A percentile compares a stretch with the other conserved stretches of the same genome.
Conservation (phyloP, 352 stramenopile species). For the Globisporangium alternatum region DNA sequence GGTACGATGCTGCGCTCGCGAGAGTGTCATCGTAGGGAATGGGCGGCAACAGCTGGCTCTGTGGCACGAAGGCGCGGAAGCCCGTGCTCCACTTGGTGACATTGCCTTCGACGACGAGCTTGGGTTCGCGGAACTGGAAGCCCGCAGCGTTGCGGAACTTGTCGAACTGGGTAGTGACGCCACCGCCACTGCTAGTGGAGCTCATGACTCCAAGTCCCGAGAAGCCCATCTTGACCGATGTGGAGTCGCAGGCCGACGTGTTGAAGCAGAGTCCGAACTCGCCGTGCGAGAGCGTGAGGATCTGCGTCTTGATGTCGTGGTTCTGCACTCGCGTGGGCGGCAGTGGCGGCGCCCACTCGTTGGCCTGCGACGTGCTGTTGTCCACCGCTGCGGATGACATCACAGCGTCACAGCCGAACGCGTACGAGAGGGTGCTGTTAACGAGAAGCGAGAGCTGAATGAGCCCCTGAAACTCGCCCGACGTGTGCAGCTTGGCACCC, state of each 20-base stretch:
- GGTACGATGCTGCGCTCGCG: background rate
- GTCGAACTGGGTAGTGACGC: background rate
- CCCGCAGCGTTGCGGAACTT: conserved; percentile 16
- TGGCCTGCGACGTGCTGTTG: background rate
- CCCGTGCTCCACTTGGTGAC: conserved; percentile 8
- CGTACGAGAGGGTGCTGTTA: background rate
- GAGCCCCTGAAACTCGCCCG: conserved; percentile 18
- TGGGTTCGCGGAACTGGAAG: conserved; percentile 16
- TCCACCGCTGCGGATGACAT: conserved; percentile 13
- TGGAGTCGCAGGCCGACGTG: background rate
- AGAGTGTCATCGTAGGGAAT: conserved; percentile 13
- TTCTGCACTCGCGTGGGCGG: background rate
- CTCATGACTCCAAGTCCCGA: conserved; percentile 9
- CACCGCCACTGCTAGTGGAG: background rate
- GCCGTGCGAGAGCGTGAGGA: conserved; percentile 14
- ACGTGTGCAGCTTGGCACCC: conserved; percentile 2
- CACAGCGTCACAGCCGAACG: background rate
- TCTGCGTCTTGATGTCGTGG: conserved; percentile 14
- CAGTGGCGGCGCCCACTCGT: too few species aligned
- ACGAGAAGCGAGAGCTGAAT: conserved; percentile 18
- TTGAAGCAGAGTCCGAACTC: conserved; percentile 25
- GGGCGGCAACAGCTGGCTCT: conserved; percentile 15
- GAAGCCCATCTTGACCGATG: conserved; percentile 22
- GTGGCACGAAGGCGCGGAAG: conserved; percentile 15
- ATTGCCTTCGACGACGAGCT: conserved; percentile 4